Conservation (phyloP, 371 early-diverging fungal species). For the Zancudomyces culisetae region DNA sequence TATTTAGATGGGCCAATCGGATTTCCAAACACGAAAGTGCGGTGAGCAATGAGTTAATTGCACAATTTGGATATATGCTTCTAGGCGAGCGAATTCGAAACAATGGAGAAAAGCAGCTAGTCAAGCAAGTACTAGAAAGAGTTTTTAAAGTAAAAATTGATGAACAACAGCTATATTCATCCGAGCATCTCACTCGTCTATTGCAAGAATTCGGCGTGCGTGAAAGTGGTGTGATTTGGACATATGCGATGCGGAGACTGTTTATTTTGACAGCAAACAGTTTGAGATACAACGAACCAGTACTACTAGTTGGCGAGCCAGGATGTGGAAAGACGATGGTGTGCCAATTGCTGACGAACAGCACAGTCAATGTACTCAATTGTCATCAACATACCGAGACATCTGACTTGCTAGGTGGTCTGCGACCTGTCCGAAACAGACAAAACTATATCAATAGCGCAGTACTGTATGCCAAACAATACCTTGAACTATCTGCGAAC, state of each 20-base stretch:
- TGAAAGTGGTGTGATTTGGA: conserved; percentile 63
- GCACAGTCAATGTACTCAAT: conserved; percentile 73
- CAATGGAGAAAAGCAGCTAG: conserved; percentile 62
- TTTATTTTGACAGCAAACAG: conserved; percentile 74
- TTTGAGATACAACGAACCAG: conserved; percentile 75
- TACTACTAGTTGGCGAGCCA: conserved; percentile 96
- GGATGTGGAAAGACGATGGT: conserved; percentile 99
- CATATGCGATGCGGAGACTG: conserved; percentile 79
- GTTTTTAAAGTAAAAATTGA: conserved; percentile 32
- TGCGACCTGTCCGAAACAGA: conserved; percentile 74
- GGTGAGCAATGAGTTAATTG: conserved; percentile 55
- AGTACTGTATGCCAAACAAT: not conserved
- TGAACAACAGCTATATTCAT: conserved; percentile 11
- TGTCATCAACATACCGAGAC: conserved; percentile 97
- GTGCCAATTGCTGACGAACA: conserved; percentile 73
- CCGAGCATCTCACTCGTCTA: conserved; percentile 7
- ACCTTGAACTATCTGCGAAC: not conserved
- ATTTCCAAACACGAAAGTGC: conserved; percentile 33
- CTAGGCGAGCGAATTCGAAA: conserved; percentile 83
- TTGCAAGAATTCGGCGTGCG: conserved; percentile 8
- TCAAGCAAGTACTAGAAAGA: conserved; percentile 64
- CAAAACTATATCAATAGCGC: conserved; percentile 26
- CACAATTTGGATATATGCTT: conserved; percentile 88
- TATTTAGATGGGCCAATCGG: conserved; percentile 96
- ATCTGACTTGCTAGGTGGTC: conserved; percentile 93